Conservation (phyloP, 768 basidiomycete species). For the Boletus pseudo-olivaceus region DNA sequence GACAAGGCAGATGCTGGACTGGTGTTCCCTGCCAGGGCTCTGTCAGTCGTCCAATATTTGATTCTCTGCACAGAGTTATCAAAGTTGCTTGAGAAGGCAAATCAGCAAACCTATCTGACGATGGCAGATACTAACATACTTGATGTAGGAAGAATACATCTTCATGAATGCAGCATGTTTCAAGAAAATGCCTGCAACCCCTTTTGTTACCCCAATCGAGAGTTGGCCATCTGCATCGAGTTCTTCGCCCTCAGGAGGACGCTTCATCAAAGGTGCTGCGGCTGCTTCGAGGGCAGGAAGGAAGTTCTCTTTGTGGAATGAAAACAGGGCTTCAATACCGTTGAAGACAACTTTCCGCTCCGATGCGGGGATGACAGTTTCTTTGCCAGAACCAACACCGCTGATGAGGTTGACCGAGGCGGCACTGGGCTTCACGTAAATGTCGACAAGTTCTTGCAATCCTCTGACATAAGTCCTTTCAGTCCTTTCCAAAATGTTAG, state of each 20-base stretch:
- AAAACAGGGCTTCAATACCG: conserved; percentile 83
- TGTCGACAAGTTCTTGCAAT: conserved; percentile 90
- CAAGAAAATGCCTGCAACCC: conserved; percentile 85
- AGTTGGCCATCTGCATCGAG: conserved; percentile 69
- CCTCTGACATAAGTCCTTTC: conserved; percentile 94
- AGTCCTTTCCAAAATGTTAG: conserved; percentile 52
- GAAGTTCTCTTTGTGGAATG: conserved; percentile 92
- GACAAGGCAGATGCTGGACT: conserved; percentile 40
- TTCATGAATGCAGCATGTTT: conserved; percentile 97
- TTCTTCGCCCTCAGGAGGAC: conserved; percentile 41
- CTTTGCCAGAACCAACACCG: conserved; percentile 68
- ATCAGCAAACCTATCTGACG: conserved; percentile 10
- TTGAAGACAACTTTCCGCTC: conserved; percentile 93
- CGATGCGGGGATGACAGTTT: conserved; percentile 77
- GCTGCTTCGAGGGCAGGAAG: conserved; percentile 85
- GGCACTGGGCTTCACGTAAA: conserved; percentile 87
- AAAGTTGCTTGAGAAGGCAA: conserved; percentile 64
- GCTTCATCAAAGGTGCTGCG: conserved; percentile 61
- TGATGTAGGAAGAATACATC: conserved; percentile 98
- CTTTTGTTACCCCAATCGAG: conserved; percentile 70
- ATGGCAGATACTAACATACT: conserved; percentile 49
- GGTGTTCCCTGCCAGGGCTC: conserved; percentile 36
- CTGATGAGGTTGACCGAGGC: conserved; percentile 67
- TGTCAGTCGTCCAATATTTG: conserved; percentile 76
- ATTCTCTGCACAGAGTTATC: conserved; percentile 88